phyloP scores from a whole-genome alignment of 2,329 filamentous ascomycete species.

The Trichoderma sp. region DNA sequence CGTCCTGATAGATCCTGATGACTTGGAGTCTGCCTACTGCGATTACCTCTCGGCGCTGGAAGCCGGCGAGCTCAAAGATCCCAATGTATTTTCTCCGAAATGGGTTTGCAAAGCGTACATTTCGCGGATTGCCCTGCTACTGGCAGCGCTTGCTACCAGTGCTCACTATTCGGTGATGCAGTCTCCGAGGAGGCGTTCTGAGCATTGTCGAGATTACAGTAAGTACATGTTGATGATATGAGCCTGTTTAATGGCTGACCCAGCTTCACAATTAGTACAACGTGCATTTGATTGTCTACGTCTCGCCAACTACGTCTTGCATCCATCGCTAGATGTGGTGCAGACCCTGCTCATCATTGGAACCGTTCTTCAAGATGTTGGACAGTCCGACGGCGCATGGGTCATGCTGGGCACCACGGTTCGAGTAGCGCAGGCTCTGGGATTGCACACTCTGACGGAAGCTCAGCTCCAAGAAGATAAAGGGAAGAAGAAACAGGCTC shows the following conservation, averaged over 20 bases:
- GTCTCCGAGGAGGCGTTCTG: slow-evolving; percentile 17
- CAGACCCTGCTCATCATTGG: slow-evolving; percentile 20
- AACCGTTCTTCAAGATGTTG: slow-evolving; percentile 18
- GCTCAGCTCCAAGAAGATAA: not conserved
- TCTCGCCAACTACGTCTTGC: slow-evolving; percentile 16
- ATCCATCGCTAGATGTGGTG: slow-evolving; percentile 8
- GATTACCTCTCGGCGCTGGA: slow-evolving; percentile 13
- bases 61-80: slow-evolving; percentile 8
- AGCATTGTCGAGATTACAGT: slow-evolving; percentile 18
- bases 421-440: slow-evolving; percentile 19
- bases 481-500: not conserved
- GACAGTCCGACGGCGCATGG: slow-evolving; percentile 22
- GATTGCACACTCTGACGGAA: not conserved
- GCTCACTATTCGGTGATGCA: slow-evolving; percentile 18
- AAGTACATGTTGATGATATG: not conserved
- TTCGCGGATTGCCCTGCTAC: slow-evolving; percentile 11
- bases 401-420: slow-evolving; percentile 20
- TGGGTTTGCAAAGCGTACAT: slow-evolving; percentile 18
- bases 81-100: not conserved
- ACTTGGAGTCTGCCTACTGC: slow-evolving; percentile 9
- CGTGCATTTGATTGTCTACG: slow-evolving; percentile 19
- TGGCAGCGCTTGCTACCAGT: slow-evolving; percentile 15
- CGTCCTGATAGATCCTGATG: slow-evolving; percentile 6
- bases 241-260: not conserved
- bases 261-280: not conserved